Conservation (phyloP, 768 basidiomycete genomes). For the Tulasnella sp. region DNA sequence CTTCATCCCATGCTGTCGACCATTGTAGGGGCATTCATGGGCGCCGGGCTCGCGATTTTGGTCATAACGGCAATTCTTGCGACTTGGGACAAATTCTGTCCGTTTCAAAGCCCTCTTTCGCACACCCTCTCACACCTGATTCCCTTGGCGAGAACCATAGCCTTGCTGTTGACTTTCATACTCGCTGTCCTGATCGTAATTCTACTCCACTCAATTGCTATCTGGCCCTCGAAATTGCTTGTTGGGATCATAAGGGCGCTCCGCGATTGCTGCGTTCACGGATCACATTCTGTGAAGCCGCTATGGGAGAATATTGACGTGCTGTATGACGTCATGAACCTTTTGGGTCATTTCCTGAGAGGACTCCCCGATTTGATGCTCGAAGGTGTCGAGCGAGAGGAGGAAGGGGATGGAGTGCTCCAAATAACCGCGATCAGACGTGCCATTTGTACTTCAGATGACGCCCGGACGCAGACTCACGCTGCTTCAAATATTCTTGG, state of each 20-base stretch:
- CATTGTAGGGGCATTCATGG: not conserved
- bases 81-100: not conserved
- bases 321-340: no score
- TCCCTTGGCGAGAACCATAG: not conserved
- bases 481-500: not conserved
- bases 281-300: no score
- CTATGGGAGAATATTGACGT: no score
- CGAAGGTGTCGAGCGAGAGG: no score
- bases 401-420: not conserved
- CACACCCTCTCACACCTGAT: not conserved
- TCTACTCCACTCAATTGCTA: no score
- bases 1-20: not conserved
- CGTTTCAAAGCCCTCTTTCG: not conserved
- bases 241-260: no score
- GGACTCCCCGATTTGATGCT: no score
- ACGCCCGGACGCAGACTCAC: not conserved
- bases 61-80: not conserved
- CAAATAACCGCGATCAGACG: not conserved
- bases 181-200: not conserved
- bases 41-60: not conserved
- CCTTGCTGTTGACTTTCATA: not conserved
- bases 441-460: not conserved
- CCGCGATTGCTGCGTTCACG: no score
- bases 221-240: no score
- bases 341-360: no score